Evolutionary conservation across 768 basidiomycete species (phyloP), one percentile per base, ranked within the genome.

Genomic region (Mycena albidolilacea): DNA sequence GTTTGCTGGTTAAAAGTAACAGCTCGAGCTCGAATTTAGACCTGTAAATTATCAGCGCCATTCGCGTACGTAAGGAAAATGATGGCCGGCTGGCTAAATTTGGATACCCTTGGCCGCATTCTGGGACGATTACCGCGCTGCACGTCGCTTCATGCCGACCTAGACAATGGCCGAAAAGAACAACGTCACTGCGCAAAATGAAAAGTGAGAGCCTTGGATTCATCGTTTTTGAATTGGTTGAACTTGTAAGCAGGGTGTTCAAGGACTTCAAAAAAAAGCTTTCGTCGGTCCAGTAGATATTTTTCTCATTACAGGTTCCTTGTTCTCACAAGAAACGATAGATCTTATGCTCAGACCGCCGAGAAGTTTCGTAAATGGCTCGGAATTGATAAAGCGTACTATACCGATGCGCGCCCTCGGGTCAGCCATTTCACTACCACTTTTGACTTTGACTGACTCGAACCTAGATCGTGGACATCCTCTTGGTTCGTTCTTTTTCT

Each of bases 361-460:
- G 76, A 76, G 19, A 89, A 85, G 76, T 78, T 90, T 21, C 79
- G 82, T 1, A 7, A n/a, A 2, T 91, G 88, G 89, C 76, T 90
- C 52, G 60, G 77, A 35, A 85, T 85, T 63, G 81, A 84, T 52
- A 86, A 85, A 73, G 90, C 90, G 1, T 91, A 91, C 75, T 91
- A 91, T 76, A 59, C 78, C 0, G 81, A 72, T 41, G 90, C 89
- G 54, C 85, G 88, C 44, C 85, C 83, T 57, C 85, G 87, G 80
- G 90, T 89, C 70, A 82, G 76, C 6, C 9, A 8, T 52, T 35
- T n/a, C n/a, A 7, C 6, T 8, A 19, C 59, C 5, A n/a, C 6
- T 74, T 14, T 48, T 30, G 37, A 15, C 21, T 12, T 19, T 75
- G 43, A 4, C 63, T 72, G 30, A 76, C 64, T 41, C 60, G 35